Percentiles rank a stretch among this genome's conserved stretches.
Conservation (phyloP, 2,329 filamentous ascomycete genomes). For the Fusarium newnesense region DNA sequence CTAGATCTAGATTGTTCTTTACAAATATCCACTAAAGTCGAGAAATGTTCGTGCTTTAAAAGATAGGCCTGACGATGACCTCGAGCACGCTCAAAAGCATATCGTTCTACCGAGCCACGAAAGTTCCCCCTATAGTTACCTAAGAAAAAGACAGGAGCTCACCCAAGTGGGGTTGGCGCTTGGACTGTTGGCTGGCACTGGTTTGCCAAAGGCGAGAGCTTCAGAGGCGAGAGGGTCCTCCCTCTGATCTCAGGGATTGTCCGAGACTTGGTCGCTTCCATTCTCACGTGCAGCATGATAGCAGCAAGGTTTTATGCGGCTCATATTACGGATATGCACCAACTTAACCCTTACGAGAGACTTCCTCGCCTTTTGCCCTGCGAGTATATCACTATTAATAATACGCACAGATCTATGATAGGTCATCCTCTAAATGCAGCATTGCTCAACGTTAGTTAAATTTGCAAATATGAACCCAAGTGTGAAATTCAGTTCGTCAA, state of each 20-base stretch:
- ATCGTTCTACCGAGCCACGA: slow-evolving; percentile 15
- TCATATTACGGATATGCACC: neutral
- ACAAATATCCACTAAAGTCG: neutral
- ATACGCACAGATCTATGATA: slow-evolving; percentile 4
- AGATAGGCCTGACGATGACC: neutral
- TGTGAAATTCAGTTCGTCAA: neutral
- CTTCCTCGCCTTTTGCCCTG: neutral
- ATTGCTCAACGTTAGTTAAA: slow-evolving; percentile 19
- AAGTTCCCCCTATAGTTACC: slow-evolving; percentile 15
- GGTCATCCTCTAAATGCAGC: neutral
- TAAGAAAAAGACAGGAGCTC: slow-evolving; percentile 3
- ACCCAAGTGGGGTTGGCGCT: slow-evolving; percentile 33
- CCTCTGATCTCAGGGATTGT: neutral
- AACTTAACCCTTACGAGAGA: neutral
- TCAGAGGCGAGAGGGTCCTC: slow-evolving; percentile 11
- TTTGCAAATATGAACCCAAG: neutral
- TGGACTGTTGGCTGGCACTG: slow-evolving; percentile 22
- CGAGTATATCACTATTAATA: neutral
- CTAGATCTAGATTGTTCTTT: neutral
- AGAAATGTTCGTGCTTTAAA: neutral
- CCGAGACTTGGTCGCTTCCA: slow-evolving; percentile 1
- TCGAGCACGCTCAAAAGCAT: neutral
- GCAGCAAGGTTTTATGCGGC: neutral
- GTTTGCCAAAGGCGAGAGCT: slow-evolving; percentile 1
- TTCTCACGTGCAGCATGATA: slow-evolving; percentile 21